Conservation (phyloP, 176 grass and related monocot genomes). For the Carex scoparia region DNA sequence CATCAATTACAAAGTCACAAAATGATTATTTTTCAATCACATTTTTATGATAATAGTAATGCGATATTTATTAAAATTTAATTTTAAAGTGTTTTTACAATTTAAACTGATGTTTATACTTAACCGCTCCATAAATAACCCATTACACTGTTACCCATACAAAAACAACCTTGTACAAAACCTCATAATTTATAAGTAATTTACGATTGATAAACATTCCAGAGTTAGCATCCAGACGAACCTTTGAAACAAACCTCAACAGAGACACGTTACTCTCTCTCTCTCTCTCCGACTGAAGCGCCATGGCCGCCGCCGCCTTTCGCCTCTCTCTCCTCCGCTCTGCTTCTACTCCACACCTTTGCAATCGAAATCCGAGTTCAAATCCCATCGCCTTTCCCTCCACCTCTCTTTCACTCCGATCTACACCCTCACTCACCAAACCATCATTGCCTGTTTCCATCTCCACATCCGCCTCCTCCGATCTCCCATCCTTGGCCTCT, state of each 20-base stretch:
- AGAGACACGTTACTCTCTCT: background rate
- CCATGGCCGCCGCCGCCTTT: slow-evolving; percentile 59
- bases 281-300: slow-evolving; percentile 12
- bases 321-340: slow-evolving; percentile 25
- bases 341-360: slow-evolving; percentile 25
- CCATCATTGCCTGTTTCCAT: slow-evolving; percentile 12
- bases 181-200: no score
- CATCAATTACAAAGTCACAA: background rate
- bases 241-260: background rate
- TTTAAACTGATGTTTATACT: no score
- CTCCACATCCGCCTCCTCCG: slow-evolving; percentile 32
- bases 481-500: slow-evolving; percentile 27
- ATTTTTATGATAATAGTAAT: no score
- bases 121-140: no score
- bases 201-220: background rate
- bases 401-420: slow-evolving; percentile 22
- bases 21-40: background rate
- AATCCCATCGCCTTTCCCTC: slow-evolving; percentile 27
- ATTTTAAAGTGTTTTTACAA: no score
- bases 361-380: slow-evolving; percentile 23
- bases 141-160: background rate
- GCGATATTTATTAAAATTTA: background rate
- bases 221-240: background rate
- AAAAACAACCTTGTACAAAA: background rate
- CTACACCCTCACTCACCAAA: slow-evolving; percentile 31